phyloP scores from a whole-genome alignment of 331 rosid species.

The Acacia concinna region DNA sequence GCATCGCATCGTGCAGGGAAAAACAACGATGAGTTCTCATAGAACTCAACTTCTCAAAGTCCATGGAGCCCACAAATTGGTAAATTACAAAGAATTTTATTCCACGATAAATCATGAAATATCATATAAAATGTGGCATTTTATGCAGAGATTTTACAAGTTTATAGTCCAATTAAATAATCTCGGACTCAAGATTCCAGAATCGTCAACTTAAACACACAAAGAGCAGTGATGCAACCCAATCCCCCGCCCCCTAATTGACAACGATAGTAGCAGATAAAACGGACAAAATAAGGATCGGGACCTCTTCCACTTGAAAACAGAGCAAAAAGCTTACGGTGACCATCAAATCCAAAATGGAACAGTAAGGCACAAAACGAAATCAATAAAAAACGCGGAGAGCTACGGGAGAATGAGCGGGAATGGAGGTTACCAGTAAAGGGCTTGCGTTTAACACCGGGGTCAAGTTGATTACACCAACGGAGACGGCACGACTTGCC shows the following conservation, averaged over 20 bases:
- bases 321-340: neutral
- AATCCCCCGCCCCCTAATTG: neutral
- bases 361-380: neutral
- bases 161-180: neutral
- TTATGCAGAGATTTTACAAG: neutral
- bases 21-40: neutral
- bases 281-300: neutral
- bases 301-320: neutral
- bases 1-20: neutral
- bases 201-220: conserved; percentile 13
- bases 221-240: neutral
- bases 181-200: conserved; percentile 13
- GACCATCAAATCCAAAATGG: neutral
- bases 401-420: neutral
- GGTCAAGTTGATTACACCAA: conserved; percentile 87
- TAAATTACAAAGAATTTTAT: neutral
- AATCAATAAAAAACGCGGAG: neutral
- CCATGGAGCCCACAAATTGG: neutral
- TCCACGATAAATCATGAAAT: neutral
- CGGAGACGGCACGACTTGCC: conserved; percentile 88
- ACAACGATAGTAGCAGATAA: neutral
- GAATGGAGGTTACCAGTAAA: conserved; percentile 54
- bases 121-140: neutral
- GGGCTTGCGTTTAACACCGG: conserved; percentile 73
- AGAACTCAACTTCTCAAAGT: neutral